Evolutionary conservation across 2,329 filamentous ascomycete species (phyloP).

Genomic region (Chaetomium sp.): DNA sequence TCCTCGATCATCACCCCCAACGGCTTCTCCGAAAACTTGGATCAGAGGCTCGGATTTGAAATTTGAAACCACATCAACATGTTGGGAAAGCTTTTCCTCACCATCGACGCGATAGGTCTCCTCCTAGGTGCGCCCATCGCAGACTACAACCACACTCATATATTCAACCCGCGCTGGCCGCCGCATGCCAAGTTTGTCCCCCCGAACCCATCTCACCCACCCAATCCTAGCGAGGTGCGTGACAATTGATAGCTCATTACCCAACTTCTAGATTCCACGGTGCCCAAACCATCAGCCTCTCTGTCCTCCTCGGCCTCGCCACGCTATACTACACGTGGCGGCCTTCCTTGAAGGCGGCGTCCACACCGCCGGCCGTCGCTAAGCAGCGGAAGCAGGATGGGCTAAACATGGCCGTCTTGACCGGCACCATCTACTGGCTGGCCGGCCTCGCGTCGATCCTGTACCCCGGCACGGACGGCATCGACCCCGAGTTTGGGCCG

Average conservation of each 20-base stretch:
- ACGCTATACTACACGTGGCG: conserved; percentile 48
- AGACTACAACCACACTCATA: conserved; percentile 47
- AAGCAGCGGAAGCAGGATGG: conserved; percentile 38
- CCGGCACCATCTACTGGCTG: conserved; percentile 47
- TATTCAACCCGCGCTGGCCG: conserved; percentile 49
- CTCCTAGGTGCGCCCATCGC: conserved; percentile 44
- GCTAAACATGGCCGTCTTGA: conserved; percentile 41
- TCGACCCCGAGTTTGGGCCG: conserved; percentile 49
- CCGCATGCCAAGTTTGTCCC: conserved; percentile 48
- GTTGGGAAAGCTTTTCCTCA: conserved; percentile 46
- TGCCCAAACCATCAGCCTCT: conserved; percentile 38
- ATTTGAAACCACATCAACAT: conserved; percentile 12
- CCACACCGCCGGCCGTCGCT: not conserved
- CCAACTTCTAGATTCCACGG: conserved; percentile 16
- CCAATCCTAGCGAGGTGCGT: not conserved
- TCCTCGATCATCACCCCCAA: not conserved
- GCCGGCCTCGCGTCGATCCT: conserved; percentile 43
- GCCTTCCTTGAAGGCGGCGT: conserved; percentile 23
- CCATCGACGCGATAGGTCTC: conserved; percentile 43
- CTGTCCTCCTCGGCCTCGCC: conserved; percentile 43
- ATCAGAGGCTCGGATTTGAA: not conserved
- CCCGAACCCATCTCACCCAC: not conserved
- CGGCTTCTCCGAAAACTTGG: not conserved
- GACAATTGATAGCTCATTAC: not conserved
- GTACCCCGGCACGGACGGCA: conserved; percentile 45